Conservation (phyloP, 495 filamentous ascomycete genomes). For the Ascodesmis nigricans region DNA sequence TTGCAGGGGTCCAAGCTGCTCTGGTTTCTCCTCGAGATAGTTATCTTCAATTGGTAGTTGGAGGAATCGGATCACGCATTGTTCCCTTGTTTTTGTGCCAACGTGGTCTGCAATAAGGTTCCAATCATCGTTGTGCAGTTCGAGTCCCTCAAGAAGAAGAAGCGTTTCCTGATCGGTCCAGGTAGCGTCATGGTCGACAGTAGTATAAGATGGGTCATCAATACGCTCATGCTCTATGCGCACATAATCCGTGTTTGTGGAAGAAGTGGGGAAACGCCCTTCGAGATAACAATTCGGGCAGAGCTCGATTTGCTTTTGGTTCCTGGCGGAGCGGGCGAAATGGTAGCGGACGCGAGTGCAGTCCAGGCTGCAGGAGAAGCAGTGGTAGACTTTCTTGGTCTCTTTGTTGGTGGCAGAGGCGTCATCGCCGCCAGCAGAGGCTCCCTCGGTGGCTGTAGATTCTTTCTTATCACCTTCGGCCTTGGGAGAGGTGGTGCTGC, state of each 20-base stretch:
- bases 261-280: constrained; percentile 46
- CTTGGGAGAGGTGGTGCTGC: no score
- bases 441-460: constrained; percentile 35
- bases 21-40: constrained; percentile 55
- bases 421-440: constrained; percentile 29
- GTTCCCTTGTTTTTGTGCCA: constrained; percentile 73
- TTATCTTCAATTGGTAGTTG: constrained; percentile 80
- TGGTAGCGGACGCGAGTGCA: constrained; percentile 85
- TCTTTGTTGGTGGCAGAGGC: constrained; percentile 36
- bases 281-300: constrained; percentile 80
- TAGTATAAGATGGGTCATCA: constrained; percentile 59
- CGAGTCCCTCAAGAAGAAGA: constrained; percentile 66
- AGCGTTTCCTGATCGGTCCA: constrained; percentile 83
- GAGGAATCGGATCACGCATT: constrained; percentile 90
- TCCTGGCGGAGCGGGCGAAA: constrained; percentile 39
- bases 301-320: constrained; percentile 28
- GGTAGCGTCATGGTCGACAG: constrained; percentile 55
- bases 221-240: constrained; percentile 72
- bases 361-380: constrained; percentile 77
- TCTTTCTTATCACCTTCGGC: constrained; percentile 55
- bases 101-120: constrained; percentile 77
- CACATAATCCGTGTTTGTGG: constrained; percentile 42
- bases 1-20: constrained; percentile 34
- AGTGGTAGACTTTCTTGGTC: constrained; percentile 49
- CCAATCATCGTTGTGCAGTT: constrained; percentile 89